Conservation (phyloP, 2,329 filamentous ascomycete species). For the Metarhizium brunneum region DNA sequence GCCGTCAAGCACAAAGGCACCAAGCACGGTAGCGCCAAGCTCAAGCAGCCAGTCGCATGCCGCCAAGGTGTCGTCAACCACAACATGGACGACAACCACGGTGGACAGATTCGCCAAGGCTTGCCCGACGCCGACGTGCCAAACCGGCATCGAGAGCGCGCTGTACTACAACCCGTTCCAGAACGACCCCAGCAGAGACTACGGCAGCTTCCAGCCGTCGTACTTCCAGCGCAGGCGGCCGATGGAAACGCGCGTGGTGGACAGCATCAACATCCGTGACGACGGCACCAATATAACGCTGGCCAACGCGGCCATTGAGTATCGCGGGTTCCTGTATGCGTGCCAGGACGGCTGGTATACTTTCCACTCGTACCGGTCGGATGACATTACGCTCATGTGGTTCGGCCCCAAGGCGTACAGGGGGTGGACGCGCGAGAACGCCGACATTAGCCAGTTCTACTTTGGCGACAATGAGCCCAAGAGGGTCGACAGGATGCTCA, state of each 20-base stretch:
- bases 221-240: neutral
- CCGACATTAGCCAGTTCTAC: conserved; percentile 8
- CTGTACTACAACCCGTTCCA: neutral
- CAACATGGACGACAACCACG: neutral
- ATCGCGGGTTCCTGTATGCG: conserved; percentile 7
- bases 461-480: conserved; percentile 2
- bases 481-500: neutral
- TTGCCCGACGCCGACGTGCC: neutral
- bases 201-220: neutral
- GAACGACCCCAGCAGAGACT: neutral
- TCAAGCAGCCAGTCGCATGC: neutral
- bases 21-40: neutral
- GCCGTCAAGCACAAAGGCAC: neutral
- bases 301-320: conserved; percentile 4
- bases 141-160: neutral
- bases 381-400: conserved; percentile 9
- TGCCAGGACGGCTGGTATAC: conserved; percentile 6
- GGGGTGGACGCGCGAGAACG: conserved; percentile 4
- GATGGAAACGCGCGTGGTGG: neutral
- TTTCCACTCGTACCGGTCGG: conserved; percentile 7
- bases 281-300: neutral
- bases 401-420: conserved; percentile 4
- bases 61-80: neutral
- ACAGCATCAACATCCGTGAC: neutral
- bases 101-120: neutral